phyloP scores from a whole-genome alignment of 2,329 filamentous ascomycete species.

The Talaromyces sp. region DNA sequence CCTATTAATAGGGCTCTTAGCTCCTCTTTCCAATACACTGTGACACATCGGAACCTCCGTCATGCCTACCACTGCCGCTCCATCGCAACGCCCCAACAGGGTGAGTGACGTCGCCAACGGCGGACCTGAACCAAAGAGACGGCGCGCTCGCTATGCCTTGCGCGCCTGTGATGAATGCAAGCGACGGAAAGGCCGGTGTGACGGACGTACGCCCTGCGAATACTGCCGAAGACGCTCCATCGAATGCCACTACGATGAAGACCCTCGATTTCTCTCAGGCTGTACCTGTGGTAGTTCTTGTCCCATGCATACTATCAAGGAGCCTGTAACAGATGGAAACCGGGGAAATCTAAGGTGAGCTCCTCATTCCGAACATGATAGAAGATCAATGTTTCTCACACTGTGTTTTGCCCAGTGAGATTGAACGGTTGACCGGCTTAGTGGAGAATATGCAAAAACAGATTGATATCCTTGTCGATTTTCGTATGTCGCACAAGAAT shows the following conservation, averaged over 20 bases:
- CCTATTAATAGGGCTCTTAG: background rate
- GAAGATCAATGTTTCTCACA: background rate
- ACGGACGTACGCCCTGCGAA: background rate
- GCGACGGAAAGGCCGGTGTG: constrained; percentile 3
- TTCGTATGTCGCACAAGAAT: background rate
- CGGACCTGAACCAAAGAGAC: background rate
- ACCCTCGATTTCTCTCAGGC: background rate
- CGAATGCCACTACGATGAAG: constrained; percentile 1
- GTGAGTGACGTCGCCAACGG: background rate
- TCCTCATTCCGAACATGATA: background rate
- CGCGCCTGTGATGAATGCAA: background rate
- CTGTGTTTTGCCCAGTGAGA: background rate
- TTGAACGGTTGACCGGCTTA: background rate
- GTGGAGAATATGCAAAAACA: background rate
- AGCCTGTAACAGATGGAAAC: background rate
- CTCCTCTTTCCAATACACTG: background rate
- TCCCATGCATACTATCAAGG: background rate
- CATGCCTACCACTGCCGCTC: background rate
- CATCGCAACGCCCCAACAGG: background rate
- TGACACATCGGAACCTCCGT: background rate
- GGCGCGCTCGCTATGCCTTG: background rate
- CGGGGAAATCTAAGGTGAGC: background rate
- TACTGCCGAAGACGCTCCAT: background rate
- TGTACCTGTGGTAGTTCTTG: background rate
- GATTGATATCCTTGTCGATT: background rate